phyloP scores from a whole-genome alignment of 306 rosid genomes.

The Malus fusca region DNA sequence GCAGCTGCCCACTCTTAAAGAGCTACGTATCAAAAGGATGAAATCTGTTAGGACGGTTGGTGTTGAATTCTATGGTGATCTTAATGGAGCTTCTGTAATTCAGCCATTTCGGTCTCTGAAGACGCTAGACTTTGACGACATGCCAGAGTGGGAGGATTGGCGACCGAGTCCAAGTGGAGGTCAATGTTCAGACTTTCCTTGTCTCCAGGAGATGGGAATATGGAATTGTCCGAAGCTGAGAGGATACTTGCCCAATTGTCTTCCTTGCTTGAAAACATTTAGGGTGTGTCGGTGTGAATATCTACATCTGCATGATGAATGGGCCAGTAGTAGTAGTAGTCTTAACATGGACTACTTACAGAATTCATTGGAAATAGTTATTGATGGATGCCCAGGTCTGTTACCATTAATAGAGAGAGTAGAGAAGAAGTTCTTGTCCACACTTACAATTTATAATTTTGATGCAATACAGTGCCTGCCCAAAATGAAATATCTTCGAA shows the following conservation, averaged over 20 bases:
- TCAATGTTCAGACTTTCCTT: too few species aligned
- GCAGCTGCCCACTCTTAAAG: too few species aligned
- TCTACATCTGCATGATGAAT: background rate
- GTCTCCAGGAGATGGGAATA: background rate
- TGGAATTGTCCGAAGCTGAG: background rate
- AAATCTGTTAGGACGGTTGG: too few species aligned
- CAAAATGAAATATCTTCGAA: too few species aligned
- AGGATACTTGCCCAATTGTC: background rate
- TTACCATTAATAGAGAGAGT: too few species aligned
- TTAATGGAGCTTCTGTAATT: background rate
- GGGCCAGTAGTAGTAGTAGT: too few species aligned
- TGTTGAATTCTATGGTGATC: background rate
- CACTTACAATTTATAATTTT: fast-evolving
- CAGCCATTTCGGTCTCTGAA: background rate
- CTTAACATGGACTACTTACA: background rate
- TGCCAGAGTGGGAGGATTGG: background rate
- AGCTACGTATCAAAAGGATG: too few species aligned
- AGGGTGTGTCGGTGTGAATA: fast-evolving
- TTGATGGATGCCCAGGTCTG: background rate
- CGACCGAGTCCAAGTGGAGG: background rate
- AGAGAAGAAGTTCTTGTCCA: too few species aligned
- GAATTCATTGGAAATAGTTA: fast-evolving
- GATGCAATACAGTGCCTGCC: too few species aligned
- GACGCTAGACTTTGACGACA: background rate
- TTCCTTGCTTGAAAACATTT: background rate